Conservation (phyloP, 2,329 filamentous ascomycete species). For the Colletotrichum cuscutae region DNA sequence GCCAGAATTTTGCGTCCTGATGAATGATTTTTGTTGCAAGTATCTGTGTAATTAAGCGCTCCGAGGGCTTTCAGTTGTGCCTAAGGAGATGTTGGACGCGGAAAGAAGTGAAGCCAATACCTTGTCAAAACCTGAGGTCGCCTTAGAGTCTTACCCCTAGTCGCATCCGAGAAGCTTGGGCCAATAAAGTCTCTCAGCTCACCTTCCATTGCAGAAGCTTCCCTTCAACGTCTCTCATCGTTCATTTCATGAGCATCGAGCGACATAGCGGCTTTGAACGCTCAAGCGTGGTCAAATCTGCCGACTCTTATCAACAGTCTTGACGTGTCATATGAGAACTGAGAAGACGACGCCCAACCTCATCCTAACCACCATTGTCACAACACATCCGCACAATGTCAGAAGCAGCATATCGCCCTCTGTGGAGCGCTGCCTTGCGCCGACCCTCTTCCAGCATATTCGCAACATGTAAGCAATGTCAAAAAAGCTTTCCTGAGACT, state of each 20-base stretch:
- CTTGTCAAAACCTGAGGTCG: background rate
- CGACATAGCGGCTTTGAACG: background rate
- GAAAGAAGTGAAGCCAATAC: background rate
- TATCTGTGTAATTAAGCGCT: background rate
- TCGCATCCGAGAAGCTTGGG: conserved; percentile 11
- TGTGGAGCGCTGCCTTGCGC: background rate
- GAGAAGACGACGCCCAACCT: too few species aligned
- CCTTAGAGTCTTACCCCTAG: background rate
- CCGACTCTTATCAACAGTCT: background rate
- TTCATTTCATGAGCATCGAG: background rate
- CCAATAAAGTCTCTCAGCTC: conserved; percentile 6
- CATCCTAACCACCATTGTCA: background rate
- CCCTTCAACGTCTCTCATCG: background rate
- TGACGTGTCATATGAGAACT: background rate
- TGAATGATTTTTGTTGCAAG: background rate
- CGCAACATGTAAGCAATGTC: background rate
- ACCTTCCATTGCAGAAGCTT: conserved; percentile 24
- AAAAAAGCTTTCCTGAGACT: background rate
- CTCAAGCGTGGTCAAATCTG: background rate
- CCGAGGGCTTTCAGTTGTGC: background rate
- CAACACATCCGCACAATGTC: background rate
- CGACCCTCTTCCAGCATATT: background rate
- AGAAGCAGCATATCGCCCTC: conserved; percentile 1
- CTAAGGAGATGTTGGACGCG: background rate
- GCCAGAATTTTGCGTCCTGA: background rate